phyloP scores from a whole-genome alignment of 2,329 filamentous ascomycete species.

The Calonectria crousiana region DNA sequence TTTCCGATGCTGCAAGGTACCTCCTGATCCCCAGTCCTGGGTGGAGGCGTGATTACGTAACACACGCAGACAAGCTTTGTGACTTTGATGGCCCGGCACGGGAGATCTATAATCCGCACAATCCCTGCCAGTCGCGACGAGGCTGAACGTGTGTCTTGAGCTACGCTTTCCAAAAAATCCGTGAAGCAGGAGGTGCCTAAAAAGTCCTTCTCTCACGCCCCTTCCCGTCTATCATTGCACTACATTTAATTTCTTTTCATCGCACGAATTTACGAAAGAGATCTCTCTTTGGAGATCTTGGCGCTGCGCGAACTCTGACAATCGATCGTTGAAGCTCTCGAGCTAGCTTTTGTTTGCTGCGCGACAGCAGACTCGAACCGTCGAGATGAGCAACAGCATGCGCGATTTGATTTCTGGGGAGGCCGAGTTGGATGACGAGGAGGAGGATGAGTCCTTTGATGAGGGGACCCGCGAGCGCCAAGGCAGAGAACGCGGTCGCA shows the following conservation, averaged over 20 bases:
- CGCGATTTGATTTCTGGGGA: conserved; percentile 85
- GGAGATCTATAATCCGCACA: conserved; percentile 34
- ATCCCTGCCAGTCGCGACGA: conserved; percentile 43
- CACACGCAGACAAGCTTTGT: neutral
- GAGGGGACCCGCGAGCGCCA: conserved; percentile 77
- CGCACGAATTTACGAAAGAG: neutral
- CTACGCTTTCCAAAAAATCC: conserved; percentile 43
- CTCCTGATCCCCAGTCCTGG: neutral
- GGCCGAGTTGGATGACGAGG: conserved; percentile 87
- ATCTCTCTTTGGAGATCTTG: conserved; percentile 1
- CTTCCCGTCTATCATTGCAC: conserved; percentile 22
- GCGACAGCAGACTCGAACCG: conserved; percentile 41
- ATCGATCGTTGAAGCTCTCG: conserved; percentile 28
- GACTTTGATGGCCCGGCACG: conserved; percentile 10
- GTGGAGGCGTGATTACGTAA: conserved; percentile 17
- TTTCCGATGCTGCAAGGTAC: neutral
- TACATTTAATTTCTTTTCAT: conserved; percentile 9
- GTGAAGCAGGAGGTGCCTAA: conserved; percentile 32
- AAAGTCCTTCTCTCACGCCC: conserved; percentile 27
- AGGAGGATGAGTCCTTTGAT: conserved; percentile 86
- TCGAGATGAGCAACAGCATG: conserved; percentile 73
- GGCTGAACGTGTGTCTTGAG: conserved; percentile 44
- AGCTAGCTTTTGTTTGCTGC: conserved; percentile 42
- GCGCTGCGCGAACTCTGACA: conserved; percentile 8
- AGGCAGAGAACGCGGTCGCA: conserved; percentile 50